phyloP scores from a whole-genome alignment of 495 filamentous ascomycete species.

The Xylaria sp. region DNA sequence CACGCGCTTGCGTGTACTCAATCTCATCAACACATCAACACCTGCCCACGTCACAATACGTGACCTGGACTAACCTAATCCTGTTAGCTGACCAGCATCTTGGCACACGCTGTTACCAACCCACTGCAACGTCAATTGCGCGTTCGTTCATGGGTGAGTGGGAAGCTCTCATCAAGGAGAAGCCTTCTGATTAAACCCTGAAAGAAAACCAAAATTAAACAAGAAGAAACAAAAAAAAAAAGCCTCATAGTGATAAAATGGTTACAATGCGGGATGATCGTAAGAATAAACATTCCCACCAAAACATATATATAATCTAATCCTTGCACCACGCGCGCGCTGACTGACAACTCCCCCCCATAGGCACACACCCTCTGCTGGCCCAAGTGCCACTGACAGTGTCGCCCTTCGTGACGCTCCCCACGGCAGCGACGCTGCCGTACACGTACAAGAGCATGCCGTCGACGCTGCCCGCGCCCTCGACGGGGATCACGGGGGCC shows the following conservation, averaged over 20 bases:
- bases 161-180: neutral
- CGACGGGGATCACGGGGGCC: constrained; percentile 59
- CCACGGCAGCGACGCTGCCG: constrained; percentile 86
- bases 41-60: neutral
- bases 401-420: constrained; percentile 92
- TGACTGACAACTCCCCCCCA: constrained; percentile 22
- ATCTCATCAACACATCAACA: neutral
- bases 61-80: neutral
- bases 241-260: constrained; percentile 12
- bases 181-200: neutral
- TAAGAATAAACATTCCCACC: constrained; percentile 33
- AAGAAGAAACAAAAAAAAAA: neutral
- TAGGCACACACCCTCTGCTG: constrained; percentile 85
- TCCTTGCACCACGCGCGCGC: constrained; percentile 7
- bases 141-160: neutral
- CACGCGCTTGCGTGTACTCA: neutral
- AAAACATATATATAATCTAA: neutral
- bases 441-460: constrained; percentile 94
- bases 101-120: neutral
- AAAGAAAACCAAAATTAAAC: neutral
- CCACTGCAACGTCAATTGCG: neutral
- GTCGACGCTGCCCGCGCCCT: constrained; percentile 80
- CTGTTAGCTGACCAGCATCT: neutral
- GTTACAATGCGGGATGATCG: constrained; percentile 56
- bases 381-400: constrained; percentile 92